Percentiles rank a stretch among this genome's conserved stretches.
Evolutionary conservation across 2,329 filamentous ascomycete species (phyloP).

Genomic region (Aspergillus bombycis): DNA sequence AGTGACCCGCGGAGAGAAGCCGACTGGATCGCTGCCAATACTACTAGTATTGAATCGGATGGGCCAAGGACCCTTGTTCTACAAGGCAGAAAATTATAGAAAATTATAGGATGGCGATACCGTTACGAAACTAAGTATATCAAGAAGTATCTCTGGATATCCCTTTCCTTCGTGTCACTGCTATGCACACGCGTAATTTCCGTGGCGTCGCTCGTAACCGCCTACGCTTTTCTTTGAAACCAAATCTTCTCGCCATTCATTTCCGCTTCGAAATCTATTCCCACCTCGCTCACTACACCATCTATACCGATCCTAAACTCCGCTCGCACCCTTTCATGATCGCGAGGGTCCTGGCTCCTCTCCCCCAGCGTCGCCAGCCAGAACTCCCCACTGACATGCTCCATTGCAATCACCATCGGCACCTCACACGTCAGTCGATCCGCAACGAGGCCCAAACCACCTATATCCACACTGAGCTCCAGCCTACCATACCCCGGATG

Average conservation of each 20-base stretch:
- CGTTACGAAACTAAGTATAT: too few relatives aligned
- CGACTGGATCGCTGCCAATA: too few relatives aligned
- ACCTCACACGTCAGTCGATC: background rate
- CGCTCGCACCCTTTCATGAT: background rate
- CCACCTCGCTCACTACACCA: background rate
- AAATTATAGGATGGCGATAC: too few relatives aligned
- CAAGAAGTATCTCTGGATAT: too few relatives aligned
- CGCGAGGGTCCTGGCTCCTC: background rate
- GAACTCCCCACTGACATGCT: background rate
- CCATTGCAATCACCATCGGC: background rate
- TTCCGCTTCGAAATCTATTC: background rate
- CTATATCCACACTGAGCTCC: background rate
- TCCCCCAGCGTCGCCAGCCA: background rate
- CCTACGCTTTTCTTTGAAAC: background rate
- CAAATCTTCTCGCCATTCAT: background rate
- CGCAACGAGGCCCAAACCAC: background rate
- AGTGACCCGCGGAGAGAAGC: too few relatives aligned
- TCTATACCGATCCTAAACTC: background rate
- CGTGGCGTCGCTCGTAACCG: too few relatives aligned
- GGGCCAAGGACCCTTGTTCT: too few relatives aligned
- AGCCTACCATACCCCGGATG: background rate
- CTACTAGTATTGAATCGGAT: too few relatives aligned
- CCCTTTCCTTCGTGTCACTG: too few relatives aligned
- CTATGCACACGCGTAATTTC: too few relatives aligned
- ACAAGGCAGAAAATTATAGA: too few relatives aligned